These are phyloP conservation scores for Aspergillus sparsus DNA, from an alignment of 495 filamentous ascomycete species.

Conservation along the genomic window DNA sequence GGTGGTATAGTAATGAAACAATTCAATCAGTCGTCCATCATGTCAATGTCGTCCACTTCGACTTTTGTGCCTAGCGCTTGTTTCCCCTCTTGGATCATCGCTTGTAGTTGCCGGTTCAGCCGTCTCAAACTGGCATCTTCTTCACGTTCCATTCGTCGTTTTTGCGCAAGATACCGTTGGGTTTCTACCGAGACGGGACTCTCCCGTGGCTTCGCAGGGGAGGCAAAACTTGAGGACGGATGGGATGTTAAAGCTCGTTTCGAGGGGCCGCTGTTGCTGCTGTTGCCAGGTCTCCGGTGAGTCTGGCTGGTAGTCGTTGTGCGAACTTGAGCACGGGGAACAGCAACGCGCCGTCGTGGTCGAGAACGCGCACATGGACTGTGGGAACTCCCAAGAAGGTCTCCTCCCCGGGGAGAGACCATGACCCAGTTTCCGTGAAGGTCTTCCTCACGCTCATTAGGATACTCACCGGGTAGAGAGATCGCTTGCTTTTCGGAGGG, in stretches of 20 bases:
- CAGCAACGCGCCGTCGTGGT: constrained; percentile 3
- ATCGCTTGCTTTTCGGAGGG: constrained; percentile 29
- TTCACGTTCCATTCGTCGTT: constrained; percentile 70
- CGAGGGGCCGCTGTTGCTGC: constrained; percentile 13
- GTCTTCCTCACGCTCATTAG: constrained; percentile 45
- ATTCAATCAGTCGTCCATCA: constrained; percentile 37
- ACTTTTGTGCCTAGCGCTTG: constrained; percentile 81
- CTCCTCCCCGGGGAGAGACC: constrained; percentile 48
- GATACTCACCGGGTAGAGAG: constrained; percentile 33
- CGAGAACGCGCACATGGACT: constrained; percentile 5
- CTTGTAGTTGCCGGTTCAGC: constrained; percentile 74
- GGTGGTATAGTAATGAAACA: constrained; percentile 3
- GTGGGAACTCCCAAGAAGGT: constrained; percentile 9
- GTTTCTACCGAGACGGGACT: constrained; percentile 61
- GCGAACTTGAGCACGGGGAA: constrained; percentile 22
- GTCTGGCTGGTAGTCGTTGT: constrained; percentile 21
- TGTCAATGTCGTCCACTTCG: constrained; percentile 65
- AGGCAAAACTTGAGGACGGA: constrained; percentile 26
- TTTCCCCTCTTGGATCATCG: constrained; percentile 85
- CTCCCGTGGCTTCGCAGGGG: constrained; percentile 40
- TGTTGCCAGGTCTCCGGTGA: constrained; percentile 24
- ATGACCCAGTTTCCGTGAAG: constrained; percentile 73
- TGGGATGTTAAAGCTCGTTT: constrained; percentile 36
- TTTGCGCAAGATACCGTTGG: constrained; percentile 63
- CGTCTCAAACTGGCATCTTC: constrained; percentile 74